Evolutionary conservation across 352 stramenopile species (phyloP).

Genomic region (Globisporangium recalcitrans): DNA sequence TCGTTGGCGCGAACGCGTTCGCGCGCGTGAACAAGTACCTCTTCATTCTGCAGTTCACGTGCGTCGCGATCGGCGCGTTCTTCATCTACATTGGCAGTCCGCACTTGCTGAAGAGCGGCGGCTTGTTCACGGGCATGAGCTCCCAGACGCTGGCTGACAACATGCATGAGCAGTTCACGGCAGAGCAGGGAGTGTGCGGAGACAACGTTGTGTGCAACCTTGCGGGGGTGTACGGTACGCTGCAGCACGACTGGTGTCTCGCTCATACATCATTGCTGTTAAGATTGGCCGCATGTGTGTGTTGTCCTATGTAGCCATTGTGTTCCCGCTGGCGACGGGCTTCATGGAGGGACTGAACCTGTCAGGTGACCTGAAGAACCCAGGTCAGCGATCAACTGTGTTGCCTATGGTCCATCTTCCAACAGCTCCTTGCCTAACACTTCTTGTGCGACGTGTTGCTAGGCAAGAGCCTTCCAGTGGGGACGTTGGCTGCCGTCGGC

Average conservation of each 20-base stretch:
- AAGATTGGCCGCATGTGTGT: neutral
- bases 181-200: constrained; percentile 32
- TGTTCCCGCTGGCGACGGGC: constrained; percentile 78
- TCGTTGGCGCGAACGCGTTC: constrained; percentile 68
- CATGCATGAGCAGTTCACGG: constrained; percentile 35
- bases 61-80: constrained; percentile 50
- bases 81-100: constrained; percentile 33
- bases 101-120: constrained; percentile 38
- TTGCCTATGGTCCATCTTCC: neutral
- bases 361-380: constrained; percentile 71
- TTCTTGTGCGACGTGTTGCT: constrained; percentile 7
- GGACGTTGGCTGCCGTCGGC: constrained; percentile 55
- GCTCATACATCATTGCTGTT: neutral
- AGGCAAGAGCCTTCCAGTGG: constrained; percentile 60
- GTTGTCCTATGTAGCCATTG: constrained; percentile 34
- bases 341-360: constrained; percentile 84
- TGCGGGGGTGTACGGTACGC: constrained; percentile 42
- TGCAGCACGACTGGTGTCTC: neutral
- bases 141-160: constrained; percentile 42
- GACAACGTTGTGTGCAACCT: constrained; percentile 33
- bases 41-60: constrained; percentile 60
- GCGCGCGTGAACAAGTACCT: constrained; percentile 74
- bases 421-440: neutral
- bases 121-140: constrained; percentile 43
- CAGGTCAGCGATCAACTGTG: constrained; percentile 23